These are phyloP conservation scores for Fremontodendron californicum DNA, from an alignment of 345 rosid species.

Conservation along the genomic window DNA sequence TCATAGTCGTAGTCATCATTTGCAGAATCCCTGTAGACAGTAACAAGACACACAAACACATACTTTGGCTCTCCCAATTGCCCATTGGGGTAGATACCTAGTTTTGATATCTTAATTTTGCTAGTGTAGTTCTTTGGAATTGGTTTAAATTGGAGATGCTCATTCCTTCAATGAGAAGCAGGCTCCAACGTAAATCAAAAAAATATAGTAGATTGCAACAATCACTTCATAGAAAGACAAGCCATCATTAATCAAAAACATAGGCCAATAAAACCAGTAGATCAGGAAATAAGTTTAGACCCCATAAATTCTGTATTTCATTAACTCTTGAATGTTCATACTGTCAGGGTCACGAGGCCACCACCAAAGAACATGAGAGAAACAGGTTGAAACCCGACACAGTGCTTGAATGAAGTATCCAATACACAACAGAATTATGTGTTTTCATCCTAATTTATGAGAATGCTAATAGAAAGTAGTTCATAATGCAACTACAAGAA, in stretches of 20 bases:
- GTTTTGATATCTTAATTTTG: not conserved
- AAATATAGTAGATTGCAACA: not conserved
- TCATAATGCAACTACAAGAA: not conserved
- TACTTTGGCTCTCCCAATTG: not conserved
- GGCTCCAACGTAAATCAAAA: not conserved
- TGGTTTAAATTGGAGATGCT: not conserved
- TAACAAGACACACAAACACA: not conserved
- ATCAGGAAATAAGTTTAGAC: not conserved
- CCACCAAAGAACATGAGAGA: not conserved
- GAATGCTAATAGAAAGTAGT: not conserved
- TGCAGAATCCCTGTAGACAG: not conserved
- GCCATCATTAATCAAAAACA: not conserved
- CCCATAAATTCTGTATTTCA: not conserved
- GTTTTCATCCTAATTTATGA: not conserved
- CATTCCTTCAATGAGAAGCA: not conserved
- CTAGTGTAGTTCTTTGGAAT: not conserved
- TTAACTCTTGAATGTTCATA: not conserved
- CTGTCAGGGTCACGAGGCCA: not conserved
- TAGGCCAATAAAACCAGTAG: not conserved
- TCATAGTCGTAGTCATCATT: not conserved
- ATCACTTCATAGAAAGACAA: not conserved
- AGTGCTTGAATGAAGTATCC: not conserved
- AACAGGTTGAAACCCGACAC: not conserved
- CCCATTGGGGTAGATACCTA: not conserved
- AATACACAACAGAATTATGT: not conserved